Evolutionary conservation across 2,329 filamentous ascomycete species (phyloP).

Genomic region (Reticulascus tulasneorum): DNA sequence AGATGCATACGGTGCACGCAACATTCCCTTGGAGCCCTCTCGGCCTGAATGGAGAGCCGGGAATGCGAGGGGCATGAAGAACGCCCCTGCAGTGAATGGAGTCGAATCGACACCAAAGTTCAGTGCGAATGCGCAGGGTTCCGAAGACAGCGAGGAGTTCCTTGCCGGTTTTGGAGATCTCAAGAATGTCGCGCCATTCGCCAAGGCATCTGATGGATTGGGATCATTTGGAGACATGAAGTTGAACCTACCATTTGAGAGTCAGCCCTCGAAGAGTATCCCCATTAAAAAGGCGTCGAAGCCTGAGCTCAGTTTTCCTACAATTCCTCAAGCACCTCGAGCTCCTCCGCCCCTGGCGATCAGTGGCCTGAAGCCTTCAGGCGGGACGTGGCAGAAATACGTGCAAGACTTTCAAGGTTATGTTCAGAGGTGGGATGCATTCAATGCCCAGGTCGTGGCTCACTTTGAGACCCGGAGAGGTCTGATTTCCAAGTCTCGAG

Average conservation of each 20-base stretch:
- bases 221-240: conserved; percentile 53
- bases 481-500: conserved; percentile 33
- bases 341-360: conserved; percentile 40
- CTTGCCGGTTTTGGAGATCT: conserved; percentile 51
- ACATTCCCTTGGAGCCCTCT: conserved; percentile 55
- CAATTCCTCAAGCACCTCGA: conserved; percentile 45
- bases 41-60: conserved; percentile 57
- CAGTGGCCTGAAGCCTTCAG: conserved; percentile 38
- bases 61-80: conserved; percentile 29
- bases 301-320: conserved; percentile 40
- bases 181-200: conserved; percentile 52
- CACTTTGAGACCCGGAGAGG: conserved; percentile 52
- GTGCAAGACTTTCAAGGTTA: conserved; percentile 50
- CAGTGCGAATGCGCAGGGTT: conserved; percentile 39
- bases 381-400: conserved; percentile 46
- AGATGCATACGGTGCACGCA: conserved; percentile 36
- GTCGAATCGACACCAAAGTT: conserved; percentile 14
- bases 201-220: conserved; percentile 42
- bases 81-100: conserved; percentile 18
- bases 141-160: conserved; percentile 54
- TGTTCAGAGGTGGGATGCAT: conserved; percentile 38
- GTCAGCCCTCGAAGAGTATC: conserved; percentile 40
- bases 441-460: conserved; percentile 46
- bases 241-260: conserved; percentile 54
- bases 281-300: conserved; percentile 29